Conservation (phyloP, 2,329 filamentous ascomycete species). For the Alternaria ethzedia region DNA sequence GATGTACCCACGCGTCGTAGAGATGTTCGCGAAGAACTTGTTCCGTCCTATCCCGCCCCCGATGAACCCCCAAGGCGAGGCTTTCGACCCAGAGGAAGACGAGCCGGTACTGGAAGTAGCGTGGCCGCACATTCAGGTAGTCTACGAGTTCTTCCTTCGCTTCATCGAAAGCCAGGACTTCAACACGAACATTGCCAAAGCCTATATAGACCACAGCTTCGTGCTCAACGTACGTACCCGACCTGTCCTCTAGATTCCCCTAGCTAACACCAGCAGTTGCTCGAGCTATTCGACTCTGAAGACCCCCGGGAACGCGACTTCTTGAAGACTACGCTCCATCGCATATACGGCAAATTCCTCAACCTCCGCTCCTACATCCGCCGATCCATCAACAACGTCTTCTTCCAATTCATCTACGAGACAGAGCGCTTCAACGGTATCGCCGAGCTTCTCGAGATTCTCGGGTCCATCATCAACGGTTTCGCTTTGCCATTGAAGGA, state of each 20-base stretch:
- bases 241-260: not conserved
- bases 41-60: conserved; percentile 97
- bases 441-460: conserved; percentile 92
- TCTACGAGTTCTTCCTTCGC: conserved; percentile 98
- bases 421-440: conserved; percentile 99
- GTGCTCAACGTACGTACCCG: conserved; percentile 71
- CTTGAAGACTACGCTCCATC: conserved; percentile 94
- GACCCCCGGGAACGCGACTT: conserved; percentile 97
- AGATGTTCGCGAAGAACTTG: conserved; percentile 99
- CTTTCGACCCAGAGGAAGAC: conserved; percentile 97
- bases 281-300: conserved; percentile 98
- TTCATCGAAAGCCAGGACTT: conserved; percentile 99
- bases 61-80: conserved; percentile 96
- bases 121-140: conserved; percentile 99
- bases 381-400: conserved; percentile 99
- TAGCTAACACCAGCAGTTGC: conserved; percentile 61
- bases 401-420: conserved; percentile 99
- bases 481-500: conserved; percentile 97
- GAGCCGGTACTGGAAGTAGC: conserved; percentile 97
- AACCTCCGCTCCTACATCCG: conserved; percentile 97
- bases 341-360: conserved; percentile 98
- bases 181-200: conserved; percentile 99
- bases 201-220: conserved; percentile 98
- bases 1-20: conserved; percentile 97
- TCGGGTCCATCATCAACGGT: conserved; percentile 98